Evolutionary conservation across 768 basidiomycete genomes (phyloP), one percentile per base, ranked within the genome.

Genomic region (Tricholoma matsutake): DNA sequence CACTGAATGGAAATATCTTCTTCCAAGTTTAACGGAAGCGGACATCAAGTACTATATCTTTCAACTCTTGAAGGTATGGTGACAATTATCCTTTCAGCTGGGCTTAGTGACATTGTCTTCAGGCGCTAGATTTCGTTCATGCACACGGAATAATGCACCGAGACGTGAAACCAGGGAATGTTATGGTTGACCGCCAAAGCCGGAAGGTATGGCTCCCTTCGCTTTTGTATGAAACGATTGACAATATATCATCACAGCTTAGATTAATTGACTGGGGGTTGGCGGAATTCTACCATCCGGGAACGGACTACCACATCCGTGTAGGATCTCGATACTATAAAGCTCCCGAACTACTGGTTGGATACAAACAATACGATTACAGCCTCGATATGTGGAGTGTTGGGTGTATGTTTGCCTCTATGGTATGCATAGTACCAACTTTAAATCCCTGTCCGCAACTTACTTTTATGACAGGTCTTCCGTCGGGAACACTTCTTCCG

Each of bases 401-500:
- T 59, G 88, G 88, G 16, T 89, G 88, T 72, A 89, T 88, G 83
- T 83, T 87, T 61, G 88, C 87, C 3, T 82, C 84, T 32, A 89
- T 89, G 86, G 87, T 88, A 57, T 63, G 83, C 69, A 28, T 20
- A 1, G 32, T n/a, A 43, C 34, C 45, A 9, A 55, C 31, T 51
- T 51, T 25, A 37, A n/a, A 31, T 22, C 25, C 53, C 7, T 32
- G 43, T 34, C 32, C 22, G 43, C 29, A 58, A 41, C 57, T 54
- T 29, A 56, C 28, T 20, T 35, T 18, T 53, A 13, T 16, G 6
- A 10, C 54, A 89, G 87, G 85, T 89, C 61, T 89, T 89, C 75
- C 80, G 85, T 56, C 86, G 83, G 68, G 88, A 90, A 65, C 88
- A 87, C 64, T 88, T 89, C 72, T 90, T 90, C 75, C 86, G 86